These are phyloP conservation scores for Dactylis glomerata DNA, from an alignment of 176 grass and related monocot species.

Conservation along the genomic window DNA sequence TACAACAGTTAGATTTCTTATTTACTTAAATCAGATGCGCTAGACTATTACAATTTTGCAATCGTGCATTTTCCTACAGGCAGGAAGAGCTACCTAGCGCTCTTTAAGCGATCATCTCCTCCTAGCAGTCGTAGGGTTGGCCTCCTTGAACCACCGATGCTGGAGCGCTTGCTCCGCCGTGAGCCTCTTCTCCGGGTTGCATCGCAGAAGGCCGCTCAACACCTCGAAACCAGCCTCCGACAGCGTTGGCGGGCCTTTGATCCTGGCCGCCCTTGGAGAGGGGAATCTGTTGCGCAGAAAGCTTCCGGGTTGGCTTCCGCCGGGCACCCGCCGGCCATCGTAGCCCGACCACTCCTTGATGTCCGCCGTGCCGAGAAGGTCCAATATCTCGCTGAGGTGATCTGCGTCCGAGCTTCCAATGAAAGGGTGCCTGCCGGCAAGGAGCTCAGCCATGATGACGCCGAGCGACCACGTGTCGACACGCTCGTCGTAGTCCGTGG, in stretches of 20 bases:
- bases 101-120: neutral
- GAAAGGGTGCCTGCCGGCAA: conserved; percentile 10
- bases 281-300: neutral
- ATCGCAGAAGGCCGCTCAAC: neutral
- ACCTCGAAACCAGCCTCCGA: neutral
- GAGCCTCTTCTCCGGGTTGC: neutral
- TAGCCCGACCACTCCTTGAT: neutral
- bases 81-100: neutral
- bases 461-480: conserved; percentile 37
- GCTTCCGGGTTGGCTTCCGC: neutral
- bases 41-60: neutral
- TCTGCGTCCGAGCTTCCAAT: conserved; percentile 1
- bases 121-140: neutral
- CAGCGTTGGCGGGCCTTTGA: neutral
- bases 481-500: conserved; percentile 4
- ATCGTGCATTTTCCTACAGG: neutral
- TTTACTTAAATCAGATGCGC: neutral
- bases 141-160: neutral
- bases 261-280: neutral
- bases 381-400: conserved; percentile 30
- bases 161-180: neutral
- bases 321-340: neutral
- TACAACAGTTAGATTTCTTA: neutral
- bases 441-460: conserved; percentile 41
- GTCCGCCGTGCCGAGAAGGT: neutral